Conservation (phyloP, 2,329 filamentous ascomycete species). For the Ophiostoma piceae region DNA sequence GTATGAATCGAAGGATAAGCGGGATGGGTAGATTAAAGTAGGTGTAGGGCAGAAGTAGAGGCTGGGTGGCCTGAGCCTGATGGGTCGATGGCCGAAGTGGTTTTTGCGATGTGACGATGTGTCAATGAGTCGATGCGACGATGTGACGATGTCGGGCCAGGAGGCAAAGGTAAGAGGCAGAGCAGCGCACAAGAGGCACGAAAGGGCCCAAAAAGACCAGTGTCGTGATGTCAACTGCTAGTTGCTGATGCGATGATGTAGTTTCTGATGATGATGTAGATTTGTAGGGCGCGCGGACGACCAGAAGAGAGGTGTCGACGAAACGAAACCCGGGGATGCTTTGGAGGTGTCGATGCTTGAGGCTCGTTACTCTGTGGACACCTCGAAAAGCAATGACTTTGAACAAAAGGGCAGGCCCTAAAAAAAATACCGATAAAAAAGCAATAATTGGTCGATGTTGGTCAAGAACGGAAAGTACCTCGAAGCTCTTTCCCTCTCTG, state of each 20-base stretch:
- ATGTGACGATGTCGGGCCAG: neutral
- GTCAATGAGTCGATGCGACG: neutral
- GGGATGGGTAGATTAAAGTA: neutral
- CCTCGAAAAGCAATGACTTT: no score
- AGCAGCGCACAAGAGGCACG: no score
- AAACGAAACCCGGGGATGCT: neutral
- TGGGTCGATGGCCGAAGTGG: neutral
- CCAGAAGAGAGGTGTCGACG: neutral
- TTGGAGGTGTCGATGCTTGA: neutral
- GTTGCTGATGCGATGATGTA: neutral
- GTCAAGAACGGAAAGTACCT: neutral
- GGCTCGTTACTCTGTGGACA: neutral
- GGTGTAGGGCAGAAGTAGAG: neutral
- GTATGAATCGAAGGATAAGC: no score
- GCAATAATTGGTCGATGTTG: neutral
- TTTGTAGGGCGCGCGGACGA: neutral
- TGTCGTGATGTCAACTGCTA: neutral
- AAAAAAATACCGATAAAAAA: conserved; percentile 1
- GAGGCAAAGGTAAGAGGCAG: neutral
- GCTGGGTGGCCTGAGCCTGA: neutral
- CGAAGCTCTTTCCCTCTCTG: neutral
- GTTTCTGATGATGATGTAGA: neutral
- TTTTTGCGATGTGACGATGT: neutral
- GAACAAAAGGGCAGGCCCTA: neutral
- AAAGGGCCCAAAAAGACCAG: neutral